phyloP scores from a whole-genome alignment of 2,329 filamentous ascomycete species.

The Fusarium concolor region DNA sequence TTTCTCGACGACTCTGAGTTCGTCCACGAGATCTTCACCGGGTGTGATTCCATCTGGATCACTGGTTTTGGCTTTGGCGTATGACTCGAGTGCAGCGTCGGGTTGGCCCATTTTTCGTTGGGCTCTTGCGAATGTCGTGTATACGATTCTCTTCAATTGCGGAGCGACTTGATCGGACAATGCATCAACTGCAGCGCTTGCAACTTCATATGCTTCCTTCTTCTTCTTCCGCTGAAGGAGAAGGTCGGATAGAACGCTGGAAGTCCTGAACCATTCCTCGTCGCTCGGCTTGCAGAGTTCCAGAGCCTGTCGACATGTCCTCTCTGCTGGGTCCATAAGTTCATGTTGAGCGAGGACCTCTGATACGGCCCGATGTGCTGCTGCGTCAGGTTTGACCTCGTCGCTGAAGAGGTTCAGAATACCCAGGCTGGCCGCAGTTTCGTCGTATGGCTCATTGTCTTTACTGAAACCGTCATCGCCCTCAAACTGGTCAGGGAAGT shows the following conservation, averaged over 20 bases:
- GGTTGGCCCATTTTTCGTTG: background rate
- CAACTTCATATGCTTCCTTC: background rate
- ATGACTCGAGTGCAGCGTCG: background rate
- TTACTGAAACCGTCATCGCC: rapidly evolving
- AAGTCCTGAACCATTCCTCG: background rate
- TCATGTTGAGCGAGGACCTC: background rate
- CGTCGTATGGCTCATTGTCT: background rate
- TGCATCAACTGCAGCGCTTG: rapidly evolving
- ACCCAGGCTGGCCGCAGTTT: conserved; percentile 23
- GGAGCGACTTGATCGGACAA: background rate
- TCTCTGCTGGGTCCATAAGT: background rate
- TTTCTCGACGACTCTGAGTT: background rate
- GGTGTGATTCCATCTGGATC: conserved; percentile 1
- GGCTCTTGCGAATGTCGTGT: background rate
- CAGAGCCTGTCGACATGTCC: background rate
- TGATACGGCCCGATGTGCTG: conserved; percentile 14
- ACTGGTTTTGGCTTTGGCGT: background rate
- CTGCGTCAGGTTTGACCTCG: conserved; percentile 16
- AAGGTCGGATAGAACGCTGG: background rate
- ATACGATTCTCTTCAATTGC: background rate
- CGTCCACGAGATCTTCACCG: background rate
- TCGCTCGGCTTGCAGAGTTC: background rate
- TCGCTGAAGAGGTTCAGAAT: conserved; percentile 40
- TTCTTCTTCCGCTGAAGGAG: background rate
- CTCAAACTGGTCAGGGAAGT: background rate